Evolutionary conservation across 345 rosid genomes (phyloP).

Genomic region (Dipteronia dyeriana): DNA sequence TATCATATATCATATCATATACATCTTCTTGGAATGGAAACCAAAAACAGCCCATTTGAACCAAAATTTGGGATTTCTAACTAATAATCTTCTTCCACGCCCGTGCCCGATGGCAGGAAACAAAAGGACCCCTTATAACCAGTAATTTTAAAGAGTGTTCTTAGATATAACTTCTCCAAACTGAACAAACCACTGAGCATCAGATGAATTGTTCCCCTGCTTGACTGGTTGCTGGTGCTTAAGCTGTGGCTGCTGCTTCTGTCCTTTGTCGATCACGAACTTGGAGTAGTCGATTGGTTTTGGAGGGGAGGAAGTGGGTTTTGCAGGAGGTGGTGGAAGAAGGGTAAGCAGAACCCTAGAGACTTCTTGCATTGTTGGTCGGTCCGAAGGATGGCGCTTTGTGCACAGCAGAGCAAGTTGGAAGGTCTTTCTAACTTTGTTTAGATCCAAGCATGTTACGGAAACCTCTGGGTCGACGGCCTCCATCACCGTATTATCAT

Average conservation of each 20-base stretch:
- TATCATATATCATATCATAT: not conserved
- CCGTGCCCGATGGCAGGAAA: not conserved
- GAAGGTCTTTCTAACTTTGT: slow-evolving; percentile 65
- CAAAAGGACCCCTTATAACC: not conserved
- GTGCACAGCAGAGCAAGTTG: slow-evolving; percentile 85
- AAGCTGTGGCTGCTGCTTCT: slow-evolving; percentile 30
- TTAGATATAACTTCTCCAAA: slow-evolving; percentile 71
- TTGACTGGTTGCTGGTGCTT: slow-evolving; percentile 22
- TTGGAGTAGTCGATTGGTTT: slow-evolving; percentile 51
- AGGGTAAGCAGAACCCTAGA: slow-evolving; percentile 67
- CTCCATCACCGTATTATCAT: slow-evolving; percentile 85
- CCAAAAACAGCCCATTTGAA: not conserved
- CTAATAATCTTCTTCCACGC: not conserved
- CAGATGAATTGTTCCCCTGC: slow-evolving; percentile 45
- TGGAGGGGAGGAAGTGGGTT: slow-evolving; percentile 28
- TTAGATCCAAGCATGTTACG: slow-evolving; percentile 69
- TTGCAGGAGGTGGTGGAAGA: slow-evolving; percentile 51
- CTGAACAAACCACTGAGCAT: slow-evolving; percentile 74
- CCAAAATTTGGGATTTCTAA: slow-evolving; percentile 1
- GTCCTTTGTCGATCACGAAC: slow-evolving; percentile 46
- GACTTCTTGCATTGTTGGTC: slow-evolving; percentile 94
- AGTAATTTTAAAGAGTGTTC: slow-evolving; percentile 46
- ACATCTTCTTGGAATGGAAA: not conserved
- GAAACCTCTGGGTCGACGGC: slow-evolving; percentile 89
- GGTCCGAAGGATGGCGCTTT: slow-evolving; percentile 62